These are phyloP conservation scores for Coniochaeta sp. DNA, from an alignment of 2,329 filamentous ascomycete genomes.

Conservation along the genomic window DNA sequence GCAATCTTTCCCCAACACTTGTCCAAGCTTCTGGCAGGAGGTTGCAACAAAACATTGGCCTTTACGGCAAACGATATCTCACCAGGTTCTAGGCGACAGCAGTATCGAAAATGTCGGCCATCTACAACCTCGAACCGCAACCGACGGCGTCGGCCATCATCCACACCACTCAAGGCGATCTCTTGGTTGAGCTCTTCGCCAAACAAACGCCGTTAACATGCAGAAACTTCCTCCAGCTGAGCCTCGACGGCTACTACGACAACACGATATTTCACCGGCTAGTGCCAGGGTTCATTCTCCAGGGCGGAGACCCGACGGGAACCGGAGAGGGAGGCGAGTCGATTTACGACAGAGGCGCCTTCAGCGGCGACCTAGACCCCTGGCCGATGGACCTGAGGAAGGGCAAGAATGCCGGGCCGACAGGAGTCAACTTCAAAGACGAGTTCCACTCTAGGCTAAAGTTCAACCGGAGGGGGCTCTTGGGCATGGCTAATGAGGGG, in stretches of 20 bases:
- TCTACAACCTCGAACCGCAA: conserved; percentile 92
- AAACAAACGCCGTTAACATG: conserved; percentile 87
- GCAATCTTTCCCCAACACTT: neutral
- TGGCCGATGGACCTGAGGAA: conserved; percentile 60
- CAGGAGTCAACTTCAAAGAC: conserved; percentile 62
- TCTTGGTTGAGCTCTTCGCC: conserved; percentile 88
- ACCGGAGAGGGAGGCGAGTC: conserved; percentile 88
- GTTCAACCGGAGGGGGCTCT: conserved; percentile 81
- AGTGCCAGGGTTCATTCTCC: conserved; percentile 84
- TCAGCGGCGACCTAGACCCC: conserved; percentile 64
- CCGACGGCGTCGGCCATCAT: conserved; percentile 88
- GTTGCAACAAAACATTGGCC: neutral
- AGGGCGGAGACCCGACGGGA: conserved; percentile 90
- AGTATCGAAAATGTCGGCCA: conserved; percentile 61
- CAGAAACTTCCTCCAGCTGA: conserved; percentile 93
- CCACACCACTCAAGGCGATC: conserved; percentile 82
- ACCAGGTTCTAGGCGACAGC: neutral
- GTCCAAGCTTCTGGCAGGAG: neutral
- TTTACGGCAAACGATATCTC: neutral
- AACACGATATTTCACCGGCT: conserved; percentile 91
- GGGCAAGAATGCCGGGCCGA: conserved; percentile 52
- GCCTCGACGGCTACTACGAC: conserved; percentile 91
- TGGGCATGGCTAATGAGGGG: conserved; percentile 95
- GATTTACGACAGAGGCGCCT: conserved; percentile 80
- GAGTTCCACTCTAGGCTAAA: conserved; percentile 90